These are phyloP conservation scores for Podospora pseudopauciseta DNA, from an alignment of 495 filamentous ascomycete genomes.

Conservation along the genomic window DNA sequence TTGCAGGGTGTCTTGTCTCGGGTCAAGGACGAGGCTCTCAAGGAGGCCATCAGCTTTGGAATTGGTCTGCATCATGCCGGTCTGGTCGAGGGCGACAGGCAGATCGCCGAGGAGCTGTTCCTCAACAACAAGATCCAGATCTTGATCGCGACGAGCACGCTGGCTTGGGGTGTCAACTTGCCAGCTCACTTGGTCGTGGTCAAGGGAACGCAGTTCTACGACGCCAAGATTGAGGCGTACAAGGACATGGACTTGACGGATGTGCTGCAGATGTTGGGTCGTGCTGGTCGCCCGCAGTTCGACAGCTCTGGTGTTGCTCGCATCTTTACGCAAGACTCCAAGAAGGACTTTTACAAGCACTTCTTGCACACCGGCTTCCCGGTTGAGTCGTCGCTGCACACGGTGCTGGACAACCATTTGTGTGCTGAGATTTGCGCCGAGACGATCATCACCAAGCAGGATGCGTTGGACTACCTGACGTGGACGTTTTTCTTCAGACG, in stretches of 20 bases:
- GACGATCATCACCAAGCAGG: constrained; percentile 89
- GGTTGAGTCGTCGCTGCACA: constrained; percentile 93
- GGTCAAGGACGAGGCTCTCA: constrained; percentile 88
- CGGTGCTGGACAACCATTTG: constrained; percentile 94
- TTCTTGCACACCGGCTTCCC: constrained; percentile 98
- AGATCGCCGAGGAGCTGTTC: constrained; percentile 89
- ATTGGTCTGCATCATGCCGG: constrained; percentile 97
- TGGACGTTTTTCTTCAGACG: constrained; percentile 99
- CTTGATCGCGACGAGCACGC: constrained; percentile 90
- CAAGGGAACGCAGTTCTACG: constrained; percentile 97
- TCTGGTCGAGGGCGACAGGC: constrained; percentile 88
- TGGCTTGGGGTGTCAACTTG: constrained; percentile 98
- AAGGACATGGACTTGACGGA: constrained; percentile 99
- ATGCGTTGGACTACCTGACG: constrained; percentile 94
- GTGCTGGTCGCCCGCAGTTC: constrained; percentile 94
- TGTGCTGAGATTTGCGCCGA: constrained; percentile 92
- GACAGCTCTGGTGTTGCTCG: constrained; percentile 91
- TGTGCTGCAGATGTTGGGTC: constrained; percentile 96
- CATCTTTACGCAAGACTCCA: constrained; percentile 95
- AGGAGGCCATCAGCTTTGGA: constrained; percentile 89
- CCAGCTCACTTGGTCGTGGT: constrained; percentile 96
- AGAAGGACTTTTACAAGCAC: constrained; percentile 99
- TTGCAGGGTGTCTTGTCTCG: constrained; percentile 74
- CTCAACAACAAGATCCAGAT: constrained; percentile 98
- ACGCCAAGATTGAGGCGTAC: constrained; percentile 96